These are phyloP conservation scores for Rhizopogon vinicolor DNA, from an alignment of 768 basidiomycete genomes.

Conservation along the genomic window DNA sequence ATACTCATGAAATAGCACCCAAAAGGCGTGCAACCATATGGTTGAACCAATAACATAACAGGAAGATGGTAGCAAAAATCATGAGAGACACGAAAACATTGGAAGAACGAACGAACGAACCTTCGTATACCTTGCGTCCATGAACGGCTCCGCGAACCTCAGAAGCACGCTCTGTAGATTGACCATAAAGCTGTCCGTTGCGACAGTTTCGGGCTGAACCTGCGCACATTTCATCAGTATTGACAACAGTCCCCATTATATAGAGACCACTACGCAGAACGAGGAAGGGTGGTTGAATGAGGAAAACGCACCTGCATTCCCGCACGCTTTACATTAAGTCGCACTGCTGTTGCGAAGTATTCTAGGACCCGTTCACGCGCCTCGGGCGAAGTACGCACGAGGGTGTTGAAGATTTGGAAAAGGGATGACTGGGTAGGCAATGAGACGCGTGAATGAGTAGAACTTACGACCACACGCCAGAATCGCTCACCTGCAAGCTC, in stretches of 20 bases:
- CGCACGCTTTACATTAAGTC: slow-evolving; percentile 77
- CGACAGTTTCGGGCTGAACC: slow-evolving; percentile 83
- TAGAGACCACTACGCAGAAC: neutral
- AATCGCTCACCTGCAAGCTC: slow-evolving; percentile 63
- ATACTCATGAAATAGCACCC: neutral
- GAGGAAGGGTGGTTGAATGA: neutral
- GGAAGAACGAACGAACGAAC: slow-evolving; percentile 29
- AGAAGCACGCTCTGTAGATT: slow-evolving; percentile 83
- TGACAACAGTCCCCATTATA: too few species aligned
- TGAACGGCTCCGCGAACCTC: slow-evolving; percentile 89
- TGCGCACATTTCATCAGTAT: slow-evolving; percentile 19
- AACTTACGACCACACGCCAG: neutral
- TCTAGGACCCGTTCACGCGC: slow-evolving; percentile 78
- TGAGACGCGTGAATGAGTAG: neutral
- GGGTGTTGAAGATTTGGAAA: slow-evolving; percentile 82
- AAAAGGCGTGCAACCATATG: neutral
- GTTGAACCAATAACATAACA: neutral
- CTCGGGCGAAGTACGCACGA: slow-evolving; percentile 80
- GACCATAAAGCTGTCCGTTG: slow-evolving; percentile 89
- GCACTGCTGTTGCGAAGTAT: slow-evolving; percentile 73
- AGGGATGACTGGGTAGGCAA: slow-evolving; percentile 44
- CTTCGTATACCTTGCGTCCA: slow-evolving; percentile 89
- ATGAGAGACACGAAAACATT: slow-evolving; percentile 2
- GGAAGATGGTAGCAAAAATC: neutral
- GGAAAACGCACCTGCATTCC: slow-evolving; percentile 72